Conservation (phyloP, 2,329 filamentous ascomycete species). For the Pyricularia sp. region DNA sequence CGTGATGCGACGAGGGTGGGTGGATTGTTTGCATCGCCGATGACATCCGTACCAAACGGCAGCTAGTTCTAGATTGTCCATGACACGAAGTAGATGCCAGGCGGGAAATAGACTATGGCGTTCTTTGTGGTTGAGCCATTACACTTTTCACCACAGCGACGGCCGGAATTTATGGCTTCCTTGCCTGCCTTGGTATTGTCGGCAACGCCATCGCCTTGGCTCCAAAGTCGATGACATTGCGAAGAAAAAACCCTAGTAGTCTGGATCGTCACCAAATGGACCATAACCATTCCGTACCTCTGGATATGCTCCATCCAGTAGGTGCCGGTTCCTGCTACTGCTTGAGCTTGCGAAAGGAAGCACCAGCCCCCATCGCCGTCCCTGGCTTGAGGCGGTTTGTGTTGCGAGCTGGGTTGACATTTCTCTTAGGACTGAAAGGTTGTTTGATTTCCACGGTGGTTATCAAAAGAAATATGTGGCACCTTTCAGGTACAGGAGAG, state of each 20-base stretch:
- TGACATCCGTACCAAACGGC: slow-evolving; percentile 5
- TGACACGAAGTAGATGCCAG: slow-evolving; percentile 4
- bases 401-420: slow-evolving; percentile 8
- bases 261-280: slow-evolving; percentile 16
- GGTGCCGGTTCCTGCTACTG: slow-evolving; percentile 2
- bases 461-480: no score
- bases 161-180: background rate
- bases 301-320: slow-evolving; percentile 15
- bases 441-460: no score
- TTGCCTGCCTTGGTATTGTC: background rate
- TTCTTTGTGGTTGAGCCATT: slow-evolving; percentile 3
- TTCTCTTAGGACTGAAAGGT: no score
- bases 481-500: no score
- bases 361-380: background rate
- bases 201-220: slow-evolving; percentile 30
- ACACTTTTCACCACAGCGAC: background rate
- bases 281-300: slow-evolving; percentile 11
- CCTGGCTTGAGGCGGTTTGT: slow-evolving; percentile 7
- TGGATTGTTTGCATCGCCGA: slow-evolving; percentile 4
- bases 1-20: background rate
- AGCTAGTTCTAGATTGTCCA: background rate
- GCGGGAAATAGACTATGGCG: slow-evolving; percentile 8
- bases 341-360: background rate
- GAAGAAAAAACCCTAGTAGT: background rate
- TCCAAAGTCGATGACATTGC: slow-evolving; percentile 25